Evolutionary conservation across 768 basidiomycete species (phyloP).

Genomic region (Mycena polygramma): DNA sequence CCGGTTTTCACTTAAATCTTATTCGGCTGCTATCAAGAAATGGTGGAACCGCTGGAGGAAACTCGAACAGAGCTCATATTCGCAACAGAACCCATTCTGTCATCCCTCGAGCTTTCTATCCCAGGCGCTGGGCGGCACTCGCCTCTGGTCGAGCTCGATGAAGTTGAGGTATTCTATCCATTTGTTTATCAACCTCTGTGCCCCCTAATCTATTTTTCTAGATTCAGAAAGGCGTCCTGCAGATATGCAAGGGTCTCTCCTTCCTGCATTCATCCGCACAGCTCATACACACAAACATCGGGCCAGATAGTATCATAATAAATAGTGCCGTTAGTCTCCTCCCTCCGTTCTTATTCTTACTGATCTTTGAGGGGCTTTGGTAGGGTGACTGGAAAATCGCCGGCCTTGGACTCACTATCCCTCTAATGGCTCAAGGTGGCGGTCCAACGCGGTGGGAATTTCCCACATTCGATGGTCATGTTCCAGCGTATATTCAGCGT

Average conservation of each 20-base stretch:
- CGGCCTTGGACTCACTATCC: slow-evolving; percentile 89
- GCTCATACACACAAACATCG: slow-evolving; percentile 92
- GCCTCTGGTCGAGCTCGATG: slow-evolving; percentile 87
- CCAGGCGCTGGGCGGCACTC: slow-evolving; percentile 69
- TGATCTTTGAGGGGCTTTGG: slow-evolving; percentile 5
- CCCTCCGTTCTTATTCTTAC: background rate
- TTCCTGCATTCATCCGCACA: slow-evolving; percentile 95
- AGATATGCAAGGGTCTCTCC: slow-evolving; percentile 89
- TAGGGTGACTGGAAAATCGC: slow-evolving; percentile 99
- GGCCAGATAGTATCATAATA: slow-evolving; percentile 88
- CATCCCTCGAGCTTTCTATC: slow-evolving; percentile 85
- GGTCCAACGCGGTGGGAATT: slow-evolving; percentile 89
- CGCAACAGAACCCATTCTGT: slow-evolving; percentile 91
- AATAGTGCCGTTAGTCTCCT: slow-evolving; percentile 79
- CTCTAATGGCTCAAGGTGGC: slow-evolving; percentile 77
- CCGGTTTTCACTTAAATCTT: background rate
- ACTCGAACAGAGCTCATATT: slow-evolving; percentile 90
- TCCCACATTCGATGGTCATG: slow-evolving; percentile 86
- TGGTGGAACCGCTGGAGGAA: slow-evolving; percentile 98
- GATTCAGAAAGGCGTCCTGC: slow-evolving; percentile 97
- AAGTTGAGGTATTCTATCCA: slow-evolving; percentile 82
- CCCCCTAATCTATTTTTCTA: slow-evolving; percentile 45
- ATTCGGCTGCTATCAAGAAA: slow-evolving; percentile 66
- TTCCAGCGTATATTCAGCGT: slow-evolving; percentile 87
- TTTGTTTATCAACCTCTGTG: slow-evolving; percentile 6